phyloP scores from a whole-genome alignment of 2,329 filamentous ascomycete genomes.

The Helotiales sp. region DNA sequence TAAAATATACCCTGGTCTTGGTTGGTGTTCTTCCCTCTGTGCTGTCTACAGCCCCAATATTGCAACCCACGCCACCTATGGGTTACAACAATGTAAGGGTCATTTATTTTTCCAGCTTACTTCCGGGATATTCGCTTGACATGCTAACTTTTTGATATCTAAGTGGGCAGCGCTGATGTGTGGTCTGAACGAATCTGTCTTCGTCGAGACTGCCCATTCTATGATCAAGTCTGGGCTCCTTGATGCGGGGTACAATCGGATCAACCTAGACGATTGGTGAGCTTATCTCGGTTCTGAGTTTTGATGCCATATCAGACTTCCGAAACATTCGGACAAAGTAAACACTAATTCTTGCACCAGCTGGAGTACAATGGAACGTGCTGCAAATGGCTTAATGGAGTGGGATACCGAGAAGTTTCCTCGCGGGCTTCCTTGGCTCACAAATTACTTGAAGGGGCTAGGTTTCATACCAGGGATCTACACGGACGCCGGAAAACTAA shows the following conservation, averaged over 20 bases:
- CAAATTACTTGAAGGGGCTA: conserved; percentile 59
- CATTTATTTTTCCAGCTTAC: neutral
- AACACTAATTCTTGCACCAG: neutral
- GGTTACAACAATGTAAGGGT: conserved; percentile 32
- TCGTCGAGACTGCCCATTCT: conserved; percentile 52
- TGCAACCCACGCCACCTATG: conserved; percentile 52
- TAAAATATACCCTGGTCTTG: neutral
- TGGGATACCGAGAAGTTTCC: conserved; percentile 60
- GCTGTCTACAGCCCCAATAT: conserved; percentile 18
- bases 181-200: conserved; percentile 54
- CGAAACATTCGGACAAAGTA: neutral
- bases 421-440: conserved; percentile 60
- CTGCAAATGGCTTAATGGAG: conserved; percentile 50
- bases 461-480: conserved; percentile 70
- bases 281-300: neutral
- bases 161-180: conserved; percentile 56
- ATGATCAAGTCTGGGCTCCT: conserved; percentile 55
- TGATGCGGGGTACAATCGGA: conserved; percentile 59
- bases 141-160: conserved; percentile 47
- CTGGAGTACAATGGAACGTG: conserved; percentile 55
- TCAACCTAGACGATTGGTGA: conserved; percentile 65
- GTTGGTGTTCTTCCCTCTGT: neutral
- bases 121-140: neutral
- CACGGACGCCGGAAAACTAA: conserved; percentile 51
- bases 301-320: neutral